Evolutionary conservation across 225 moss, liverwort and hornwort genomes (phyloP).

Genomic region (Lunularia cruciata): DNA sequence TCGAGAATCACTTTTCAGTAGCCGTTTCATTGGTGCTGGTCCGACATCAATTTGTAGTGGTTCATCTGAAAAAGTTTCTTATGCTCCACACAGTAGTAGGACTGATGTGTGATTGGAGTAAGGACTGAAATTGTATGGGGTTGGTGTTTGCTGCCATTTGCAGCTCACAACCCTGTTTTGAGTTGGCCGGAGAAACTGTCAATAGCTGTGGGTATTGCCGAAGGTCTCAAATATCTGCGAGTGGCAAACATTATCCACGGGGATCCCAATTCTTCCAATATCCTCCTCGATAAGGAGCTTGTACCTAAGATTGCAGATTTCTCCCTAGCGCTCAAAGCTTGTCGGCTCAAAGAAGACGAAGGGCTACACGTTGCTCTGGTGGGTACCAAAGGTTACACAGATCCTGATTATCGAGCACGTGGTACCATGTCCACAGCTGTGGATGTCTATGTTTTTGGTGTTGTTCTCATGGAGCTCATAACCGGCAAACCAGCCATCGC

Average conservation of each 20-base stretch:
- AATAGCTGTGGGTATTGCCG: slow-evolving; percentile 35
- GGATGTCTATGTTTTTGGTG: slow-evolving; percentile 40
- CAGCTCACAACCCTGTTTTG: slow-evolving; percentile 31
- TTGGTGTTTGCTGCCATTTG: neutral
- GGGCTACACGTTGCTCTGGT: slow-evolving; percentile 10
- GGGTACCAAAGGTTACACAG: slow-evolving; percentile 34
- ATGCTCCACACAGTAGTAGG: no score
- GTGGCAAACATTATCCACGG: slow-evolving; percentile 39
- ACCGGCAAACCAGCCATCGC: slow-evolving; percentile 33
- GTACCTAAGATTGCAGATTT: slow-evolving; percentile 40
- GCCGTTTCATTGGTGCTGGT: no score
- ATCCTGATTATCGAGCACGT: slow-evolving; percentile 30
- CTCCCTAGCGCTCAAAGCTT: slow-evolving; percentile 29
- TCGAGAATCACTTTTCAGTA: no score
- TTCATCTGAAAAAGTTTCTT: no score
- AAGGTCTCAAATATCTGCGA: slow-evolving; percentile 39
- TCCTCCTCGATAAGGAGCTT: slow-evolving; percentile 33
- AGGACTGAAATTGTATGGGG: neutral
- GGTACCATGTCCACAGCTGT: slow-evolving; percentile 26
- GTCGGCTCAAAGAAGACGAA: slow-evolving; percentile 32
- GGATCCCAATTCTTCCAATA: slow-evolving; percentile 36
- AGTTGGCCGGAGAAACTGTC: slow-evolving; percentile 34
- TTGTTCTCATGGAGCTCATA: slow-evolving; percentile 43
- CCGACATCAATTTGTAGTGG: no score
- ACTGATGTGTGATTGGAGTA: no score